Evolutionary conservation across 2,329 filamentous ascomycete species (phyloP), one percentile per base, ranked within the genome.

Genomic region (Colletotrichum paranaense): DNA sequence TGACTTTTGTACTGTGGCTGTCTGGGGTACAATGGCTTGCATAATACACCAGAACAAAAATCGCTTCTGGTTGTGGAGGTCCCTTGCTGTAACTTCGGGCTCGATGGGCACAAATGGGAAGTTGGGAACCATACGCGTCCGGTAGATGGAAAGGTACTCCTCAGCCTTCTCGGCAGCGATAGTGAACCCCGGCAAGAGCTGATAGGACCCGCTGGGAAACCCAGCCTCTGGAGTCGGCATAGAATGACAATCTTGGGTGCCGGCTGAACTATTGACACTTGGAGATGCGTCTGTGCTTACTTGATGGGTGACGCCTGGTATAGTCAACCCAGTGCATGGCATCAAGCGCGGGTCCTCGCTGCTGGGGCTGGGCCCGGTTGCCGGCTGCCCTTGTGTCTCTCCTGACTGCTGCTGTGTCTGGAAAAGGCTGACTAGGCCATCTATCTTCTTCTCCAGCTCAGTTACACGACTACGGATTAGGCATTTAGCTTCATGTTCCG

Each of bases 41-140:
- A 85, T 77, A 52, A 86, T 77, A 1, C 80, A 80, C 75, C 82
- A 83, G 62, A 86, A 85, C 0, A 86, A 70, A 19, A 84, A 77
- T 0, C 79, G 80, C 6, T 80, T 78, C n/a, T 76, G 74, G 1
- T 76, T 63, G 56, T 81, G 80, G n/a, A 86, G 67, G 0, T 81
- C 77, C 4, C 76, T 75, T 0, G 82, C 79, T 2, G 78, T 77
- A 0, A 79, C 58, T 3, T 69, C 42, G 0, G 67, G 53, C 0
- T 78, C 69, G 1, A 86, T 68, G 1, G 82, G 79, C 1, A 85
- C 78, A 67, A 86, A 86, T 0, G 84, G 84, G 7, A 81, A 86
- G 46, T 79, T 77, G 0, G 81, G 81, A 14, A 78, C 74, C 62
- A 82, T 81, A 3, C 80, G 75, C 1, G 75, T 76, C 3, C 79